Evolutionary conservation across 176 grass and related monocot genomes (phyloP).

Genomic region (Avena insularis): DNA sequence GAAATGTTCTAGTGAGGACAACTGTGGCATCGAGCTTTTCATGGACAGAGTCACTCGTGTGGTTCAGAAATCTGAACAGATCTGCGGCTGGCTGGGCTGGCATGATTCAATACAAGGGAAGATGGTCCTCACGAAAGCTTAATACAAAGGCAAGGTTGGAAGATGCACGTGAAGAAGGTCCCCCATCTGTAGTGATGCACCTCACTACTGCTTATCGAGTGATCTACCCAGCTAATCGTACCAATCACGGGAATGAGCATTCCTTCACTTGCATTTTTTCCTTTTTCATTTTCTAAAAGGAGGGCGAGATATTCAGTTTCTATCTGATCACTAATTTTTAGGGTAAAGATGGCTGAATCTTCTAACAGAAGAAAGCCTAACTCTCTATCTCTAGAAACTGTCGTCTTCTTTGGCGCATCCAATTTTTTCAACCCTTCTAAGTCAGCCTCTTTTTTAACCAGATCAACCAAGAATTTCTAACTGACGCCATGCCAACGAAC

Average conservation of each 20-base stretch:
- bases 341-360: too few species aligned
- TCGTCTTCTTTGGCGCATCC: too few species aligned
- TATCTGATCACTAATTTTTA: too few species aligned
- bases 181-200: neutral
- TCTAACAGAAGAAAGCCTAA: too few species aligned
- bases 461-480: too few species aligned
- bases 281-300: too few species aligned
- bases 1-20: neutral
- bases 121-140: neutral
- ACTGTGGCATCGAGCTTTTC: neutral
- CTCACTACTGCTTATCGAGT: neutral
- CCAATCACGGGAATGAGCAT: neutral
- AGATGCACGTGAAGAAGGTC: constrained; percentile 17
- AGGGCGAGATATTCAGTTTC: too few species aligned
- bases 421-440: too few species aligned
- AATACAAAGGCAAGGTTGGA: constrained; percentile 11
- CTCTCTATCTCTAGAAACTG: too few species aligned
- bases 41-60: neutral
- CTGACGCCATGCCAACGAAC: too few species aligned
- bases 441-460: too few species aligned
- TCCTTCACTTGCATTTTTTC: too few species aligned
- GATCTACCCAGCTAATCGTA: neutral
- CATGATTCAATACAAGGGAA: constrained; percentile 17
- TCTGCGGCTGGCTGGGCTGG: constrained; percentile 16
- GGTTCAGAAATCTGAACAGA: neutral